phyloP scores from a whole-genome alignment of 768 basidiomycete genomes.

The Suillus sp. region DNA sequence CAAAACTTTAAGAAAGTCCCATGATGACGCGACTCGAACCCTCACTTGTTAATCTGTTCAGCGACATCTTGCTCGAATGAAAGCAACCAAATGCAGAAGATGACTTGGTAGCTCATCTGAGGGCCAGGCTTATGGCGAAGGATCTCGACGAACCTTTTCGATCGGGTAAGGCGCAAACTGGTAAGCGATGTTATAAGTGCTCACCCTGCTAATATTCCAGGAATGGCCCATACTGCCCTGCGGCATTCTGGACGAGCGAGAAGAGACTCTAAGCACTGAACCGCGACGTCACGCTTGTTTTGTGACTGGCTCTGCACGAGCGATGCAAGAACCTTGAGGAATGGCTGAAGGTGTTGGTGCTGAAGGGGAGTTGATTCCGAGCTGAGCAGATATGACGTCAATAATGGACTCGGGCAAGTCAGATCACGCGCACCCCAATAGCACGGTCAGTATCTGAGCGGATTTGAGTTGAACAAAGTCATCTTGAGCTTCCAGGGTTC shows the following conservation, averaged over 20 bases:
- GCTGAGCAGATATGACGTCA: conserved; percentile 31
- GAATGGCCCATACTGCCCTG: conserved; percentile 75
- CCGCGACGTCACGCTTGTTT: conserved; percentile 84
- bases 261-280: conserved; percentile 87
- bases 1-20: conserved; percentile 5
- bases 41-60: conserved; percentile 84
- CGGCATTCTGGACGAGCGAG: conserved; percentile 82
- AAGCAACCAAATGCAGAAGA: conserved; percentile 91
- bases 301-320: conserved; percentile 61
- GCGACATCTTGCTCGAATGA: conserved; percentile 89
- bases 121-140: conserved; percentile 80
- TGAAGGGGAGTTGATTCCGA: conserved; percentile 52
- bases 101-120: conserved; percentile 95
- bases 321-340: conserved; percentile 58
- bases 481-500: conserved; percentile 82
- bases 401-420: conserved; percentile 21
- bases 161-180: no score
- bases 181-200: conserved; percentile 13
- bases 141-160: conserved; percentile 74
- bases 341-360: conserved; percentile 56
- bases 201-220: conserved; percentile 70
- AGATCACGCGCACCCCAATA: conserved; percentile 58
- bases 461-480: conserved; percentile 95
- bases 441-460: conserved; percentile 82
- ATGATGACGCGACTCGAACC: conserved; percentile 14